Evolutionary conservation across 257 asterid species (phyloP), one percentile per base, ranked within the genome.

Genomic region (Gentiana dahurica): DNA sequence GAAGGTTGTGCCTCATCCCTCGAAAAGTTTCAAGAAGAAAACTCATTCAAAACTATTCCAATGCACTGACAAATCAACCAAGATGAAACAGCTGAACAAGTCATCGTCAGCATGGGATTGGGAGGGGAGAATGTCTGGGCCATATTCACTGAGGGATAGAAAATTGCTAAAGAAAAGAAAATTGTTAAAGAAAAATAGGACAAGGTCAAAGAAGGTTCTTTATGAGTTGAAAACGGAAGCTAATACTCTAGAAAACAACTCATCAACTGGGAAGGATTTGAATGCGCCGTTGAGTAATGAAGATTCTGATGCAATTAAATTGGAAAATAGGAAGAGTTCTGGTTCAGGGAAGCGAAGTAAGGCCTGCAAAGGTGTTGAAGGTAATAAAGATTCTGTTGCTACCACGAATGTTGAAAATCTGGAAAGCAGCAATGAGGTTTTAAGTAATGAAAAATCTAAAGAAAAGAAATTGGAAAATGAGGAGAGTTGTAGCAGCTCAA

Each of bases 231-330:
- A 51, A 13, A 75, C 61, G 49, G 61, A 62, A 55, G 59, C 75
- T 54, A 35, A 36, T 57, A 60, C 43, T 57, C 58, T 37, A 54
- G 82, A 66, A 49, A 68, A 66, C 37, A 49, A 60, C 62, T 32
- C 68, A 50, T 72, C 83, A 51, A 68, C 79, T 45, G 90, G 81
- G 36, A 65, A 67, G 33, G 56, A 65, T 74, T 66, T 75, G 57
- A 79, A 54, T 75, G 72, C 62, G 13, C 48, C 60, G 44, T 33
- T 13, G 38, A 56, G 34, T 41, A 71, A 55, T 53, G 45, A 47
- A 64, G 74, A 65, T 64, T 66, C 81, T 36, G 81, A 71, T 59
- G 52, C 69, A 43, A 69, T 8, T 59, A 69, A 69, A 8, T 0
- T 7, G 3, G 49, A 12, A 10, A 32, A 32, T 10, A 47, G 37